Conservation (phyloP, 345 rosid genomes). For the Luvunga scandens region DNA sequence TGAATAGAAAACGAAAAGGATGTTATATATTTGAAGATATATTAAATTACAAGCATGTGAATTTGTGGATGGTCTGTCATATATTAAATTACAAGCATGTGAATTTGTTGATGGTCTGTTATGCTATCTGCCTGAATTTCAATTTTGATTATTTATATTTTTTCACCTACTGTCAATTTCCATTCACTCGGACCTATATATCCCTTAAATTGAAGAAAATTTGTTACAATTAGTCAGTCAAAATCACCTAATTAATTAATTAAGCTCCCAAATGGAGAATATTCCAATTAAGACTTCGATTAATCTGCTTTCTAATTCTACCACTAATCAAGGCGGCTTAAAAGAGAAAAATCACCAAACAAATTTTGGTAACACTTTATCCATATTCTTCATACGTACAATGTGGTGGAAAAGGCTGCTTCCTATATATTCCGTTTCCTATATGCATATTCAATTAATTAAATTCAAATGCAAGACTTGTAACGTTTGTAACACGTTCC, state of each 20-base stretch:
- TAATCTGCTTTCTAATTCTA: neutral
- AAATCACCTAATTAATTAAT: neutral
- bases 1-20: neutral
- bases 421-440: neutral
- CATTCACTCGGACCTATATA: neutral
- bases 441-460: neutral
- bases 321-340: slow-evolving; percentile 10
- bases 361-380: neutral
- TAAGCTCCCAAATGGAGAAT: neutral
- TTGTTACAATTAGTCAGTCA: slow-evolving; percentile 2
- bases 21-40: neutral
- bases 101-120: neutral
- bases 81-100: neutral
- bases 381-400: neutral
- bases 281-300: neutral
- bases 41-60: neutral
- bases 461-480: neutral
- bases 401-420: neutral
- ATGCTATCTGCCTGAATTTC: neutral
- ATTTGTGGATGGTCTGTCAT: neutral
- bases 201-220: neutral
- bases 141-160: neutral
- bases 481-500: neutral
- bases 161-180: neutral
- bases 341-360: neutral